Evolutionary conservation across 768 basidiomycete genomes (phyloP), one percentile per base, ranked within the genome.

Genomic region (Podaxis carcinomalis): DNA sequence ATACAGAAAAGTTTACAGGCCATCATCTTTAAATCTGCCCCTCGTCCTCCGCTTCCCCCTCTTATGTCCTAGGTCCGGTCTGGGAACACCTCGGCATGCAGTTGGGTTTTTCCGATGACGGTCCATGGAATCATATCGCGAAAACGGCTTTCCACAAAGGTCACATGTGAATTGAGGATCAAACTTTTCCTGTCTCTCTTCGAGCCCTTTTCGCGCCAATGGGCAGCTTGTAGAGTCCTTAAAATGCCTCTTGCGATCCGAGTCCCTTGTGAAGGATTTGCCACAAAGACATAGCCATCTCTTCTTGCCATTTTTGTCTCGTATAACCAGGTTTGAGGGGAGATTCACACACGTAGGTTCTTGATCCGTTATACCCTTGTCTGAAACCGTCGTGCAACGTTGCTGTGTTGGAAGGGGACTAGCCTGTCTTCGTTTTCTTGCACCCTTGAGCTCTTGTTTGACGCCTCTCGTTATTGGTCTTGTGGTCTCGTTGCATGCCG

Each of bases 211-310:
- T 36, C 16, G 27, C 19, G 16, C 52, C 36, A 54, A 7, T 0
- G 37, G 54, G n/a, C 54, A 55, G 16, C 54, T 55, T 14, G 54
- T 55, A 7, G 54, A 55, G 11, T 42, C 54, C 7, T 44, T 39
- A 27, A 21, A 40, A 39, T 55, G 54, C 39, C 54, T 55, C 39
- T 55, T 55, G 37, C 54, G 54, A 35, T 55, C 54, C 54, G 54
- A 55, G 39, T 55, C 37, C 14, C 54, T 21, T 28, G 54, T 42
- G n/a, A 55, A 55, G 16, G 54, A 42, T 40, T 28, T 55, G 21
- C 54, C 54, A 16, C 54, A 55, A 23, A n/a, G 1, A 27, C 54
- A 55, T 5, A 6, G 37, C 39, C 23, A 27, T 23, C 54, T 19
- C 14, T 25, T 9, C 25, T 39, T 21, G 21, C 40, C 54, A 5